A percentile compares a stretch with the other conserved stretches of the same genome.
These are phyloP conservation scores for Beta lomatogona DNA, from an alignment of 179 eudicot genomes.

Conservation along the genomic window DNA sequence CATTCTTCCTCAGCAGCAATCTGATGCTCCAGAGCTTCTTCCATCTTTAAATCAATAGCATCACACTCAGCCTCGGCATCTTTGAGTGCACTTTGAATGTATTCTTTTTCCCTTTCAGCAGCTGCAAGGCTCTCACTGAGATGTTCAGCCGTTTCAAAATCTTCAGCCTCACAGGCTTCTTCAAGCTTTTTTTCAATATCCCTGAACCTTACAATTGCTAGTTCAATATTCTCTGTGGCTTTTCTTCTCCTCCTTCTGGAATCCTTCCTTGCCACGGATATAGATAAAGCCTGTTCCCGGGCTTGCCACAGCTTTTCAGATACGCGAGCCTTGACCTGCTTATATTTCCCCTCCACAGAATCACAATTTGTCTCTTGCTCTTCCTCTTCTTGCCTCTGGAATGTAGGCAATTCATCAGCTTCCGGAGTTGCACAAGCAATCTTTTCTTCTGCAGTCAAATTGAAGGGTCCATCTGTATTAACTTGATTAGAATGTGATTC, in stretches of 20 bases:
- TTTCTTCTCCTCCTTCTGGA: slow-evolving; percentile 59
- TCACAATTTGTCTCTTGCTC: slow-evolving; percentile 17
- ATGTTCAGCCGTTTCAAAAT: slow-evolving; percentile 73
- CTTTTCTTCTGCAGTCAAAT: slow-evolving; percentile 13
- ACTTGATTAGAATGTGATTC: slow-evolving; percentile 18
- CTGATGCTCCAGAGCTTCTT: slow-evolving; percentile 56
- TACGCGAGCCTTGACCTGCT: slow-evolving; percentile 46
- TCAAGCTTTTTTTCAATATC: slow-evolving; percentile 71
- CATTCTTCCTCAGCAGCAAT: slow-evolving; percentile 76
- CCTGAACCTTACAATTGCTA: slow-evolving; percentile 49
- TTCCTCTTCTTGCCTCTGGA: slow-evolving; percentile 30
- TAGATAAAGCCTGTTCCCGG: slow-evolving; percentile 41
- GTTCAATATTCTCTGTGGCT: slow-evolving; percentile 52
- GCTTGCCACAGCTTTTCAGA: slow-evolving; percentile 49
- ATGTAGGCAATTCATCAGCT: slow-evolving; percentile 18
- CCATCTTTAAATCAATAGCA: slow-evolving; percentile 62
- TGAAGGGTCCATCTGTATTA: slow-evolving; percentile 18
- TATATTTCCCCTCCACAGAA: slow-evolving; percentile 46
- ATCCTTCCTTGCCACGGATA: slow-evolving; percentile 59
- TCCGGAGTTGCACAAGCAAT: slow-evolving; percentile 18
- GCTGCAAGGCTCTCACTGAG: slow-evolving; percentile 69
- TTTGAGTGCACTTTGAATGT: slow-evolving; percentile 43
- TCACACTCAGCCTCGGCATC: slow-evolving; percentile 69
- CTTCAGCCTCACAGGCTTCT: slow-evolving; percentile 83
- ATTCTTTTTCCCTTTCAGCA: slow-evolving; percentile 65